Evolutionary conservation across 306 rosid genomes (phyloP), one percentile per base, ranked within the genome.

Genomic region (Prinsepia uniflora): DNA sequence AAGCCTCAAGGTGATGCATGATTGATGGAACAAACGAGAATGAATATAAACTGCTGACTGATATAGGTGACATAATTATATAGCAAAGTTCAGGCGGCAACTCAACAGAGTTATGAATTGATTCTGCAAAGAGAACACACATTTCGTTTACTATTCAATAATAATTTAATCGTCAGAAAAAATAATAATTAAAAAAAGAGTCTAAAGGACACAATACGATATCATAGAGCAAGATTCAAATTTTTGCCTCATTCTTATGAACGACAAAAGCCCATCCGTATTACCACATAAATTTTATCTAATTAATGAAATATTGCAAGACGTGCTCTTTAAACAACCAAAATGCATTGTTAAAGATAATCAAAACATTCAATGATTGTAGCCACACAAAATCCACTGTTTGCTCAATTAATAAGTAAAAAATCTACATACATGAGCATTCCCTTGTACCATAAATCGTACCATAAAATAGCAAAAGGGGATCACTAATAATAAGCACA

Each of bases 81-180:
- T 10, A 55, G 65, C 98, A 93, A 11, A 93, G 79, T 50, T 93
- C 97, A 0, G 97, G 97, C 15, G 98, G 98, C 72, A 93, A 73
- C 70, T 90, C 96, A 55, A 87, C 96, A 63, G 69, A 71, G 11
- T 8, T 36, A 71, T 72, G 79, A 54, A 77, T 77, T 17, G 83
- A 69, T 71, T 83, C 97, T 90, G 90, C 79, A 82, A 81, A 54
- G 4, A 64, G 46, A 44, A 24, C 49, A 65, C n/a, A 49, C 22
- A 12, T 13, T 53, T 24, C 56, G 24, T 49, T 42, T 18, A 63
- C 45, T 46, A 42, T 34, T 59, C 40, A 50, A 43, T 40, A 62
- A 63, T 10, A 63, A 53, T 24, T 9, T 22, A 52, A 11, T 53
- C 15, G 71, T 12, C n/a, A 61, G 41, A 17, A 47, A 40, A 12